A percentile compares a stretch with the other conserved stretches of the same genome.
phyloP scores from a whole-genome alignment of 768 basidiomycete species.

The Cytidiella melzeri region DNA sequence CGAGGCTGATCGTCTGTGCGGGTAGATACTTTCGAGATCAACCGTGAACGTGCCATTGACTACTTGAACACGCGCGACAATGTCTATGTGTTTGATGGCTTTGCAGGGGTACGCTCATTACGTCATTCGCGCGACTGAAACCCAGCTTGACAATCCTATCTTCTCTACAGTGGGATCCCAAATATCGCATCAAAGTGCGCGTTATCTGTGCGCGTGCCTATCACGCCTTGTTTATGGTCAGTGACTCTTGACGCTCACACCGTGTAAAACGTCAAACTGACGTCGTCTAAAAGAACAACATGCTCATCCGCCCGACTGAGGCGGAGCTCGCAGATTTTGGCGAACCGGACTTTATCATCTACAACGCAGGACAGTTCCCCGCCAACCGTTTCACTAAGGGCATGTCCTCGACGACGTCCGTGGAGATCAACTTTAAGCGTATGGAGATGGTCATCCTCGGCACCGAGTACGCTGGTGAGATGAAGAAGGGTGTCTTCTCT shows the following conservation, averaged over 20 bases:
- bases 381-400: constrained; percentile 99
- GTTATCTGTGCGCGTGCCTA: constrained; percentile 98
- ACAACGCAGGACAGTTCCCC: constrained; percentile 99
- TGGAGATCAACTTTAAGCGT: constrained; percentile 99
- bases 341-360: constrained; percentile 98
- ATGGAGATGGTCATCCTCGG: constrained; percentile 99
- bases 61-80: constrained; percentile 98
- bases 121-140: neutral
- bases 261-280: neutral
- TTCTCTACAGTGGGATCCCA: constrained; percentile 80
- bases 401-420: constrained; percentile 98
- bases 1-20: constrained; percentile 3
- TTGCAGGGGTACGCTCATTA: constrained; percentile 60
- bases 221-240: constrained; percentile 96
- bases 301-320: constrained; percentile 97
- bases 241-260: constrained; percentile 25
- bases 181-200: constrained; percentile 99
- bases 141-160: neutral
- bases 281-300: constrained; percentile 74
- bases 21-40: constrained; percentile 97
- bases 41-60: constrained; percentile 97
- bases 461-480: constrained; percentile 97
- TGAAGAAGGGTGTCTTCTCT: constrained; percentile 99
- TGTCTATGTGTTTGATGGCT: constrained; percentile 97
- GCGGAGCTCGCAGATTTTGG: constrained; percentile 93